Evolutionary conservation across 164 flowering plant genomes (phyloP), one percentile per base, ranked within the genome.

Genomic region (Litsea cubeba): DNA sequence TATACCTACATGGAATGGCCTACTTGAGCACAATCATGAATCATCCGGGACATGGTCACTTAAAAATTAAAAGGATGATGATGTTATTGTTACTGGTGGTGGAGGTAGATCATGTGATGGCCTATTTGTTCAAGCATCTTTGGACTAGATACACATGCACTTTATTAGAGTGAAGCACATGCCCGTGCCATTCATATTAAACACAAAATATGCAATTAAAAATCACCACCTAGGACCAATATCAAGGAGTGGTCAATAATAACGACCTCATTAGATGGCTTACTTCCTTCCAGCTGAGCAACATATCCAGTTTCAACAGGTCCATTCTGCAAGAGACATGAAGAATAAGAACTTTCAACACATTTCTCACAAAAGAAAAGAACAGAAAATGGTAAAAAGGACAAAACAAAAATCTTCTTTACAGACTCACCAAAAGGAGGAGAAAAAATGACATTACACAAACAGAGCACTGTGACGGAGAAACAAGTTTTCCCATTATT

Each of bases 281-380:
- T 17, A 26, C 35, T 30, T 20, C 49, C 69, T 18, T 14, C 69
- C 28, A 26, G 1, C 28, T 28, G n/a, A 65, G 69, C 69, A 25
- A 15, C n/a, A 54, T 17, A 12, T 25, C n/a, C 46, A 65, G 40
- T 65, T 30, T 30, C 69, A 65, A 30, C 35, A 65, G 69, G 30
- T 26, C 69, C 46, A 65, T 65, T 65, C 69, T 65, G 49, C 69
- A 65, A 65, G 66, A 26, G 69, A 25, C 17, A 5, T 14, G 49
- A 65, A 28, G 46, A 65, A 26, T 26, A 26, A 65, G 12, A 3
- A 63, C 14, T 57, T n/a, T 18, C 65, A 68, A 5, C 28, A n/a
- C 49, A 71, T 25, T 51, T 50, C 46, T 63, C 35, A n/a, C 40
- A 51, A 63, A 25, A 26, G 30, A 26, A 65, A 65, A 17, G 12